A percentile compares a stretch with the other conserved stretches of the same genome.
These are phyloP conservation scores for Aspergillus caelatus DNA, from an alignment of 2,329 filamentous ascomycete species.

Conservation along the genomic window DNA sequence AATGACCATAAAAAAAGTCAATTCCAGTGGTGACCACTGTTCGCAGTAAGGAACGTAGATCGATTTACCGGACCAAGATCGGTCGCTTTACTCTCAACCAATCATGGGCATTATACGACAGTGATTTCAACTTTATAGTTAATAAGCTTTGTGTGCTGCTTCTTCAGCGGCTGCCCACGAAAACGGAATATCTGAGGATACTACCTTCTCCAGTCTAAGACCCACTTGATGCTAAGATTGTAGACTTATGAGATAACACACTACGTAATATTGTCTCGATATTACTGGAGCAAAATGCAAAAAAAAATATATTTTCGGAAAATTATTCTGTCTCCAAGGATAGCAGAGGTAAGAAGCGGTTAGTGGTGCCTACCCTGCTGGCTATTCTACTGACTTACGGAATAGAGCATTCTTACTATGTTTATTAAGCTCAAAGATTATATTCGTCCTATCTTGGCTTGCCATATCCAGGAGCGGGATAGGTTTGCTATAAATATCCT, in stretches of 20 bases:
- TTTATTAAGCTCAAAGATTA: no score
- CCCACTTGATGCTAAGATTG: no score
- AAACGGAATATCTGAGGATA: not conserved
- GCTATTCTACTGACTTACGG: no score
- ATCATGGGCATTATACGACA: not conserved
- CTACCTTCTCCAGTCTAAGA: not conserved
- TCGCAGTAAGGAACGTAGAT: not conserved
- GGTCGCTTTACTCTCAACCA: not conserved
- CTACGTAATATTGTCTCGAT: not conserved
- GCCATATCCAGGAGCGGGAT: no score
- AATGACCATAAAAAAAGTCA: not conserved
- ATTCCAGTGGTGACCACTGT: not conserved
- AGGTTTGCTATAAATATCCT: accelerated
- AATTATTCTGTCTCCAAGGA: not conserved
- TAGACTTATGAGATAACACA: not conserved
- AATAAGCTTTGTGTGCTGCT: not conserved
- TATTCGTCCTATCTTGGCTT: accelerated
- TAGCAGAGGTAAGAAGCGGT: accelerated
- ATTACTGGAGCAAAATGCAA: not conserved
- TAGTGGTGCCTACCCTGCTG: not conserved
- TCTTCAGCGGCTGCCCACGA: not conserved
- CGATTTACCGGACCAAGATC: not conserved
- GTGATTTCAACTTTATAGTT: not conserved
- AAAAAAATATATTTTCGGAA: no score
- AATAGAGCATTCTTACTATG: no score